These are phyloP conservation scores for Lanmaoa rubissima DNA, from an alignment of 768 basidiomycete genomes.

Conservation along the genomic window DNA sequence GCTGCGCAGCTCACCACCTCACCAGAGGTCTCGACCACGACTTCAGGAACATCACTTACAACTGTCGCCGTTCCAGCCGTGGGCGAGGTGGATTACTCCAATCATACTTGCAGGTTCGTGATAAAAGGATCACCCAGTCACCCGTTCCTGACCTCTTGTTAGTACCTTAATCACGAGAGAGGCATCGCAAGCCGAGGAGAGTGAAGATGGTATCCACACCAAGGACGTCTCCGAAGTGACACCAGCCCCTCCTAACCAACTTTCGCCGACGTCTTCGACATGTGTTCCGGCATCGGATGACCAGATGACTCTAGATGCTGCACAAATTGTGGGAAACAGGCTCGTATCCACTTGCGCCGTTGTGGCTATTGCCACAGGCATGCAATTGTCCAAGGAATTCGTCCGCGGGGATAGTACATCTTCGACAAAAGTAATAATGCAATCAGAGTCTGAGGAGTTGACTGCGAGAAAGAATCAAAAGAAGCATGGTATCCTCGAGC, in stretches of 20 bases:
- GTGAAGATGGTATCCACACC: background rate
- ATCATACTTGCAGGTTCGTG: constrained; percentile 4
- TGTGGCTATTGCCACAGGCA: background rate
- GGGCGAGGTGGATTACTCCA: background rate
- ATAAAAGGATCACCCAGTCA: background rate
- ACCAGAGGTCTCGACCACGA: background rate
- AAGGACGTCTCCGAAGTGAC: background rate
- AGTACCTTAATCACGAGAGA: background rate
- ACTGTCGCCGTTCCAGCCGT: background rate
- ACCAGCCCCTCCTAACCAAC: background rate
- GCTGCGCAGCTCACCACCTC: background rate
- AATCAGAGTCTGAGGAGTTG: background rate
- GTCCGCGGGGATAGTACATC: background rate
- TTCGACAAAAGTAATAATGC: background rate
- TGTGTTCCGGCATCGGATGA: background rate
- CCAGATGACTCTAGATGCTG: background rate
- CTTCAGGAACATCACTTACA: background rate
- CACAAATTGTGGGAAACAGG: background rate
- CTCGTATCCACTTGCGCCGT: background rate
- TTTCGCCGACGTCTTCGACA: background rate
- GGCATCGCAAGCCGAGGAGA: background rate
- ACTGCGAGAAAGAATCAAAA: background rate
- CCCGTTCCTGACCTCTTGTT: background rate
- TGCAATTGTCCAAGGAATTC: background rate
- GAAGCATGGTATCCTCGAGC: background rate